Evolutionary conservation across 2,329 filamentous ascomycete species (phyloP), one percentile per base, ranked within the genome.

Genomic region (Stachybotrys chlorohalonatus): DNA sequence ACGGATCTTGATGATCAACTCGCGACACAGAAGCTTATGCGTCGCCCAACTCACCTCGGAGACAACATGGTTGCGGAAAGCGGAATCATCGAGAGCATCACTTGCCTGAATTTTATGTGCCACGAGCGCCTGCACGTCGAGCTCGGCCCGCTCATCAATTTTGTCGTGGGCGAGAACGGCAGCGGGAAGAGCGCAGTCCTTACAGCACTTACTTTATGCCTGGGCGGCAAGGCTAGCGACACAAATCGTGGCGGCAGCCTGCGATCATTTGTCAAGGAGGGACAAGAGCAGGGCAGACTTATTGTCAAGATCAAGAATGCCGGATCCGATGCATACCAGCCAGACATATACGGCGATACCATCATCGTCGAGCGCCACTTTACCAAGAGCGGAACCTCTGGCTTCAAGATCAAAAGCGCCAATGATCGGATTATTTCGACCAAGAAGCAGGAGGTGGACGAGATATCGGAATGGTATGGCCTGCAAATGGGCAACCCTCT

Each of bases 121-220:
- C 94, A 99, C 68, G 78, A 84, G 49, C 85, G 86, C 54, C 80
- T 97, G 16, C 83, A 87, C 48, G 88, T 95, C 56, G 82, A 87
- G 55, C 78, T 99, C n/a, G 94, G 94, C 0, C 94, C 94, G 0
- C 76, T 96, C 45, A 95, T 99, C 70, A 99, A 99, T 71, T 99
- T 99, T 71, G 92, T 99, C 58, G 92, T 96, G 54, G 94, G 94
- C 15, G 91, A 96, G 69, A 99, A 99, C 67, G 94, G 94, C 36
- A 97, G 93, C 67, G 94, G 94, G 42, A 99, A 99, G 75, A 99
- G 94, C 68, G 94, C 94, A 3, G 87, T 97, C 13, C 75, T 99
- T 31, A 97, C 94, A 0, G 94, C 91, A 5, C 83, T 99, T 59
- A 96, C 91, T 0, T 79, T 99, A 39, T 97, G 94, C 65, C 78